Conservation (phyloP, 441 rosid genomes). For the Gossypium laxum region DNA sequence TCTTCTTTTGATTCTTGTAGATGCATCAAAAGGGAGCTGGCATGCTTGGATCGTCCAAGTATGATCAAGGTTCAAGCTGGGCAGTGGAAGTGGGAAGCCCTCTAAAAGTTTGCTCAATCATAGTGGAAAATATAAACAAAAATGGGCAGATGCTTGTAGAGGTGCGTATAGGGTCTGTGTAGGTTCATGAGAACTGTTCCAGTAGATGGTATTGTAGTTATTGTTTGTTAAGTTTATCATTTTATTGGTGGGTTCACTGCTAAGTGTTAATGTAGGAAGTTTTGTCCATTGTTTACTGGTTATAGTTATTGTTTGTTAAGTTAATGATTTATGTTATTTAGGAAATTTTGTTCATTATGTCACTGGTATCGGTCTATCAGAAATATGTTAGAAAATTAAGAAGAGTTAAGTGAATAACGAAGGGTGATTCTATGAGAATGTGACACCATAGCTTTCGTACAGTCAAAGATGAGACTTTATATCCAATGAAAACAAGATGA, state of each 20-base stretch:
- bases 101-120: slow-evolving; percentile 72
- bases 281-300: background rate
- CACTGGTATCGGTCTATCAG: background rate
- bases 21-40: slow-evolving; percentile 51
- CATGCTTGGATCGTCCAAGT: slow-evolving; percentile 26
- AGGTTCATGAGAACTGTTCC: background rate
- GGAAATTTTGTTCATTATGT: background rate
- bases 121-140: slow-evolving; percentile 76
- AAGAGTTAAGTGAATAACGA: background rate
- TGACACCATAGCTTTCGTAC: background rate
- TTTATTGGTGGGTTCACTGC: background rate
- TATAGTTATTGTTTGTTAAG: background rate
- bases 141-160: slow-evolving; percentile 81
- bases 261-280: background rate
- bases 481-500: background rate
- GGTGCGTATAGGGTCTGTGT: slow-evolving; percentile 32
- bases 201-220: background rate
- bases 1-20: slow-evolving; percentile 33
- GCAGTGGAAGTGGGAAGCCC: slow-evolving; percentile 90
- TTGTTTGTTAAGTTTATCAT: slow-evolving; percentile 3
- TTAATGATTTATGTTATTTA: background rate
- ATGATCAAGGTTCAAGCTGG: slow-evolving; percentile 78
- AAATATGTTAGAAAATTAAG: background rate
- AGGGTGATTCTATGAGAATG: background rate
- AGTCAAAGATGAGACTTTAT: slow-evolving; percentile 1